phyloP scores from a whole-genome alignment of 176 grass and related monocot genomes.

The Areca catechu region DNA sequence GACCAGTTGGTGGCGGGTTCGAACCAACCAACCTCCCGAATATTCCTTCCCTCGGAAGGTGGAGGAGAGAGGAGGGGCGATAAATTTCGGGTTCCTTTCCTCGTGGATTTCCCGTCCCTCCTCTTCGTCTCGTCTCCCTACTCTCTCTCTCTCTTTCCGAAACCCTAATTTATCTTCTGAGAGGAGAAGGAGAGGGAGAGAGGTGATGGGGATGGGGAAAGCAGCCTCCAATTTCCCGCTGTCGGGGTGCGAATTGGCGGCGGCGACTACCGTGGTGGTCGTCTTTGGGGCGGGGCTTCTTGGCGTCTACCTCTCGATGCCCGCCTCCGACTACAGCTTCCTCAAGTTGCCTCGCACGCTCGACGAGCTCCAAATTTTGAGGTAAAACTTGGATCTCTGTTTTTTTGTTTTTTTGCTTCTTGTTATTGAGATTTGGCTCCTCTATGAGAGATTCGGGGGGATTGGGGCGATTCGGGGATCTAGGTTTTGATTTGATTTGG shows the following conservation, averaged over 20 bases:
- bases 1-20: too few relatives aligned
- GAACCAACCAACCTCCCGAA: too few relatives aligned
- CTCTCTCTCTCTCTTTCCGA: conserved; percentile 12
- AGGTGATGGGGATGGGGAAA: conserved; percentile 30
- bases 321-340: conserved; percentile 28
- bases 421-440: background rate
- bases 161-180: conserved; percentile 16
- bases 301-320: conserved; percentile 90
- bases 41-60: too few relatives aligned
- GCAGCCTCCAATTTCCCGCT: conserved; percentile 45
- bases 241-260: conserved; percentile 45
- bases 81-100: too few relatives aligned
- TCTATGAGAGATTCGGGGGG: conserved; percentile 1
- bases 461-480: background rate
- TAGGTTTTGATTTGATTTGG: background rate
- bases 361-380: conserved; percentile 73
- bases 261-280: conserved; percentile 41
- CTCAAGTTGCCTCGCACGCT: conserved; percentile 25
- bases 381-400: conserved; percentile 23
- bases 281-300: conserved; percentile 60
- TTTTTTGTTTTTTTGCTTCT: conserved; percentile 2
- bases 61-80: too few relatives aligned
- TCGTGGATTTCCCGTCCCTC: too few relatives aligned
- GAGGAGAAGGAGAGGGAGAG: background rate
- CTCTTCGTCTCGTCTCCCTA: background rate